Base-by-base conservation (phyloP, 1,284 basidiomycete genomes). In the Tilletia indica region DNA sequence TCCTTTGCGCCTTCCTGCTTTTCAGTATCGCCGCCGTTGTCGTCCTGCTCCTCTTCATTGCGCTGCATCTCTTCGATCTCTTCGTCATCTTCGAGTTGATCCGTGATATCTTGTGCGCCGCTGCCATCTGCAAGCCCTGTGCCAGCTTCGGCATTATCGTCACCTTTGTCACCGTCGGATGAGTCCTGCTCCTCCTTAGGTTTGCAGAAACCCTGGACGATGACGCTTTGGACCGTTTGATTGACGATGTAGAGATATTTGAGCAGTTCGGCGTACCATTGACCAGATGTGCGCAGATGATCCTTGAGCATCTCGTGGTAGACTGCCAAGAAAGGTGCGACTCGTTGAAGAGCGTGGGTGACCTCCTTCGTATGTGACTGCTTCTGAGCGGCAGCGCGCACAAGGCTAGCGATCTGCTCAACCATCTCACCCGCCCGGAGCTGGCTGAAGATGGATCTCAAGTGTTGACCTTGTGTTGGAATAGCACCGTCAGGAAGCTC, bases 51-150 rank as follows among this genome's bases (percentile, higher is more conserved):
- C 14, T 80, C 80, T 70, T 92, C 89, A 31, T 89, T 87, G 61
- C 78, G 76, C 68, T 91, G 89, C 25, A 99, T 87, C 1, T 97
- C 97, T 83, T 99, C 97, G 42, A 99, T 92, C 81, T 97, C 94
- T 80, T 92, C 92, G 84, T 99, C 95, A 73, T 98, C 82, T 38
- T 82, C 72, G 72, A 84, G 77, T 64, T 82, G 79, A 67, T 84
- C 81, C 11, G 81, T 81, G 71, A 84, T 76, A 71, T 84, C 82
- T 85, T 97, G 90, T n/a, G 80, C 80, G 34, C 82, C 82, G 4
- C 71, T 64, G 4, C 82, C 82, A 45, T 84, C 82, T n/a, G 80
- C 82, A 19, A 83, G 77, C 25, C 82, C 82, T 4, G 82, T 83
- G 8, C 82, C 82, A 49, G 78, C 81, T 64, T 83, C 82, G 3